Percentiles rank a stretch among this genome's conserved stretches.
Conservation (phyloP, 2,329 filamentous ascomycete genomes). For the Hymenoscyphus fructigenus region DNA sequence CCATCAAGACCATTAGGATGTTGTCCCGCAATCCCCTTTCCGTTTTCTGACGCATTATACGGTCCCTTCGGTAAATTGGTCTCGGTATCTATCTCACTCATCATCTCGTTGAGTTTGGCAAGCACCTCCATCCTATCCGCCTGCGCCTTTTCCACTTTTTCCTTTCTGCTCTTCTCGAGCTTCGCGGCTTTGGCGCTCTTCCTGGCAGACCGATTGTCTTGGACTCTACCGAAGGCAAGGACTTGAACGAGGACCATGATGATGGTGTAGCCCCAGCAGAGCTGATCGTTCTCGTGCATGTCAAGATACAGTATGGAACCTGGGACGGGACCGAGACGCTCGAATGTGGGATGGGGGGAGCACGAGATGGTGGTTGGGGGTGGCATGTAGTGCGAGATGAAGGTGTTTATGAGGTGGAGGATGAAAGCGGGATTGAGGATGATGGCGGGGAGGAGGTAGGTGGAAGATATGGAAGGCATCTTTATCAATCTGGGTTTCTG, state of each 20-base stretch:
- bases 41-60: neutral
- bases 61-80: neutral
- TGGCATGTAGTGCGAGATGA: conserved; percentile 38
- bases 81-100: neutral
- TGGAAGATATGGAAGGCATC: conserved; percentile 31
- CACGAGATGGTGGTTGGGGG: conserved; percentile 31
- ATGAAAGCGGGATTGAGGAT: conserved; percentile 42
- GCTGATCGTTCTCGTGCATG: conserved; percentile 38
- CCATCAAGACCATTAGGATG: conserved; percentile 6
- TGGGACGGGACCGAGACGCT: conserved; percentile 34
- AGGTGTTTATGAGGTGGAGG: conserved; percentile 41
- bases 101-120: neutral
- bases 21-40: neutral
- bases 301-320: conserved; percentile 37
- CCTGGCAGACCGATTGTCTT: conserved; percentile 28
- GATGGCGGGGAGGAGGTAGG: conserved; percentile 39
- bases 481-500: conserved; percentile 14
- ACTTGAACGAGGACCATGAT: conserved; percentile 41
- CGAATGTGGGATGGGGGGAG: conserved; percentile 33
- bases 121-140: conserved; percentile 2
- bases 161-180: conserved; percentile 14
- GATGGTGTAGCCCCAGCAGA: conserved; percentile 42
- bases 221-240: conserved; percentile 36
- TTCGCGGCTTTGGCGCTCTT: conserved; percentile 26
- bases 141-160: conserved; percentile 4